Evolutionary conservation across 2,329 filamentous ascomycete species (phyloP), one percentile per base, ranked within the genome.

Genomic region (Cladosporium sp.): DNA sequence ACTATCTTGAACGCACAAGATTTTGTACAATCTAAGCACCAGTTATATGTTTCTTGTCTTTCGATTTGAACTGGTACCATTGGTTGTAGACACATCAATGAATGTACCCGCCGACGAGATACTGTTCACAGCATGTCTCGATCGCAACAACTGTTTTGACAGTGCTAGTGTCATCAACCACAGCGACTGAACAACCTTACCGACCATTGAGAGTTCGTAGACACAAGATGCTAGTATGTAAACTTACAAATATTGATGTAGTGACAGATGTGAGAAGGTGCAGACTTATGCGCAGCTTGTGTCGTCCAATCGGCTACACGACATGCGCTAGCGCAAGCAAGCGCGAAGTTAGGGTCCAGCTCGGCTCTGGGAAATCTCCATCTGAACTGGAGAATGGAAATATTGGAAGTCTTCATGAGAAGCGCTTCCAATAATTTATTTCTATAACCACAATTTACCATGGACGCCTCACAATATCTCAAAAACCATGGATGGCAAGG

Each of bases 401-500:
- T 46, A 46, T 46, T 23, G 39, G n/a, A 46, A 46, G 36, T 43
- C 36, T 43, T 43, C 18, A 21, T 39, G 36, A n/a, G n/a, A 21
- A 21, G n/a, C 39, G 39, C 39, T 46, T 21, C n/a, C n/a, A 46
- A 10, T 8, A 21, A 10, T 23, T 21, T 21, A 46, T 8, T 21
- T 21, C 39, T n/a, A 46, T n/a, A 23, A 32, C 8, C 51, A 32
- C 16, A 32, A 0, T 13, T 13, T 28, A 28, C 60, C 48, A 97
- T 98, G 93, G 86, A 98, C 79, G 91, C 93, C 64, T 85, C 91
- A 77, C 90, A 90, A 72, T 89, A 95, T 72, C 88, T 98, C 71
- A 88, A 89, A 70, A 86, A 88, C 71, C 93, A 96, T 78, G 94
- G 94, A 76, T 98, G 94, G 94, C 88, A 90, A 66, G 94, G 94